A percentile compares a stretch with the other conserved stretches of the same genome.
These are phyloP conservation scores for Blastobotrys capitulatus DNA, from an alignment of 1,139 yeast genomes.

Conservation along the genomic window DNA sequence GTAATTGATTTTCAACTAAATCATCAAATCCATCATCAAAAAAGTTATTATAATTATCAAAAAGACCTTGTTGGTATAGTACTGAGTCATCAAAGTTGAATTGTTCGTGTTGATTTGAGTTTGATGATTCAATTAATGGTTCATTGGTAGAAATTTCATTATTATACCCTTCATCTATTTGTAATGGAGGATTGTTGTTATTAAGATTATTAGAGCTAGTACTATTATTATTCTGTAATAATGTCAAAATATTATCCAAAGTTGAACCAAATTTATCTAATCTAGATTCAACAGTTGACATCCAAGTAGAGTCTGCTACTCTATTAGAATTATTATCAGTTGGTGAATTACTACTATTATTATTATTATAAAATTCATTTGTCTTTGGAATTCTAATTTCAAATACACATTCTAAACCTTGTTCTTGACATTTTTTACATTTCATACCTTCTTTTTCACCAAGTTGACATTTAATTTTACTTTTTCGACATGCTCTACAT, in stretches of 20 bases:
- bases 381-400: conserved; percentile 49
- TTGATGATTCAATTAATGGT: not conserved
- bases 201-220: not conserved
- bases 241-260: conserved; percentile 33
- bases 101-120: not conserved
- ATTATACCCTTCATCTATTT: not conserved
- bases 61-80: too few relatives aligned
- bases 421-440: conserved; percentile 53
- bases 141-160: not conserved
- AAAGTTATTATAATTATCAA: not conserved
- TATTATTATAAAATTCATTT: conserved; percentile 18
- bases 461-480: conserved; percentile 59
- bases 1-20: not conserved
- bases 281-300: conserved; percentile 41
- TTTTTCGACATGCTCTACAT: conserved; percentile 56
- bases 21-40: not conserved
- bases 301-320: conserved; percentile 35
- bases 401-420: conserved; percentile 52
- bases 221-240: conserved; percentile 20
- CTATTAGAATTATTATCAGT: not conserved
- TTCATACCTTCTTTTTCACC: conserved; percentile 35
- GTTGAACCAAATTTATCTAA: conserved; percentile 45
- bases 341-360: not conserved
- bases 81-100: not conserved
- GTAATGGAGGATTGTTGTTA: not conserved